phyloP scores from a whole-genome alignment of 139 green algal species.

The Chlamydomonas applanata region DNA sequence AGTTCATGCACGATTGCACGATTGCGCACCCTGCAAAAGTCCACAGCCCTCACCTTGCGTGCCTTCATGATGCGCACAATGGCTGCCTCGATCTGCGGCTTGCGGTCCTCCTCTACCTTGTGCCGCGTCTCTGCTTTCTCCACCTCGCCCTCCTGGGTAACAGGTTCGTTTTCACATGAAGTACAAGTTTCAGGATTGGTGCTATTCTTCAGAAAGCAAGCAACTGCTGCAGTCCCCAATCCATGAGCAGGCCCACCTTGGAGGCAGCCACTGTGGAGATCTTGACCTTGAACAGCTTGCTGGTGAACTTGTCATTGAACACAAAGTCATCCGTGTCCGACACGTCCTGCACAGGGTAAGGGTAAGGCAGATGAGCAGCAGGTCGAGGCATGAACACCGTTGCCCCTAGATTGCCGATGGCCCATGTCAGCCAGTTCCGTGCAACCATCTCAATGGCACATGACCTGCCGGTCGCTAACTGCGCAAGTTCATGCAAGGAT shows the following conservation, averaged over 20 bases:
- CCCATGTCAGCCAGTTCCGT: too few species aligned
- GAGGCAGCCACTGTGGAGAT: slow-evolving; percentile 61
- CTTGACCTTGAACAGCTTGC: slow-evolving; percentile 86
- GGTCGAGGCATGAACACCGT: too few species aligned
- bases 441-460: too few species aligned
- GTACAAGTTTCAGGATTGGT: neutral
- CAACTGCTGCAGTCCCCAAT: neutral
- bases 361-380: too few species aligned
- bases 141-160: slow-evolving; percentile 70
- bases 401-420: too few species aligned
- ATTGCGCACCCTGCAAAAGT: too few species aligned
- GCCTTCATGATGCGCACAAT: slow-evolving; percentile 99
- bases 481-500: too few species aligned
- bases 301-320: slow-evolving; percentile 88
- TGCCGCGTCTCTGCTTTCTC: slow-evolving; percentile 89
- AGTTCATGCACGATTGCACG: too few species aligned
- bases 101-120: slow-evolving; percentile 96
- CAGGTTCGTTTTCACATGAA: neutral
- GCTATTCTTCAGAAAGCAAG: neutral
- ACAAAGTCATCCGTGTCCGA: slow-evolving; percentile 78
- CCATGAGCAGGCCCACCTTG: too few species aligned
- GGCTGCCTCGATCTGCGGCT: slow-evolving; percentile 97
- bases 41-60: slow-evolving; percentile 40
- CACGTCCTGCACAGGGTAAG: slow-evolving; percentile 74
- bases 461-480: too few species aligned